Evolutionary conservation across 2,329 filamentous ascomycete species (phyloP).

Genomic region (Arachnomyces sp.): DNA sequence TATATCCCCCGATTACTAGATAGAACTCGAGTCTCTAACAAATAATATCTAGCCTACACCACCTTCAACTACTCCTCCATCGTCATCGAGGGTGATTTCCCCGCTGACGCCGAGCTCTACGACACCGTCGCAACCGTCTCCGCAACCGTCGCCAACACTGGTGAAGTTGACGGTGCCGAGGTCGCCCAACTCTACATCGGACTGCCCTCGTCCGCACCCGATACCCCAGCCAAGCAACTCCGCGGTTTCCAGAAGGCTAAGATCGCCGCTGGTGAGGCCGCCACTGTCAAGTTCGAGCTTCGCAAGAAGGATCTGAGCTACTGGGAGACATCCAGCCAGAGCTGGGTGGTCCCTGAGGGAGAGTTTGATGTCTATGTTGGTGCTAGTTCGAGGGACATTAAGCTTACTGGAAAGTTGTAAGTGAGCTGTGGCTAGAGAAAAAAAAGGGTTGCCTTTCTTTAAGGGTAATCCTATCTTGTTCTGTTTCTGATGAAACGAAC

Average conservation of each 20-base stretch:
- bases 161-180: constrained; percentile 39
- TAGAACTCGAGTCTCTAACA: neutral
- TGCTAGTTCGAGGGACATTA: constrained; percentile 26
- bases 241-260: constrained; percentile 64
- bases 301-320: constrained; percentile 64
- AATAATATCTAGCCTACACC: constrained; percentile 39
- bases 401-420: constrained; percentile 19
- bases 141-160: constrained; percentile 43
- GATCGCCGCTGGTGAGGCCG: constrained; percentile 47
- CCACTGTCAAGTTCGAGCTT: constrained; percentile 49
- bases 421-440: neutral
- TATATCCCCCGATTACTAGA: neutral
- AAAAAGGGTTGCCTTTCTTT: no score
- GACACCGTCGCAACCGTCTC: constrained; percentile 40
- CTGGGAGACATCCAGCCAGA: constrained; percentile 60
- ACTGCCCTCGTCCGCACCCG: constrained; percentile 45
- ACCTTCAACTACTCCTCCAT: constrained; percentile 44
- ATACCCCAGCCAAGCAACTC: constrained; percentile 42
- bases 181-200: constrained; percentile 58
- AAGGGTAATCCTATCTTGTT: no score
- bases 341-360: constrained; percentile 55
- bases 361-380: constrained; percentile 29
- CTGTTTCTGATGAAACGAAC: no score
- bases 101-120: constrained; percentile 47
- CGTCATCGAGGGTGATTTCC: constrained; percentile 41